These are phyloP conservation scores for Cucurbita moschata DNA, from an alignment of 306 rosid species.

Conservation along the genomic window DNA sequence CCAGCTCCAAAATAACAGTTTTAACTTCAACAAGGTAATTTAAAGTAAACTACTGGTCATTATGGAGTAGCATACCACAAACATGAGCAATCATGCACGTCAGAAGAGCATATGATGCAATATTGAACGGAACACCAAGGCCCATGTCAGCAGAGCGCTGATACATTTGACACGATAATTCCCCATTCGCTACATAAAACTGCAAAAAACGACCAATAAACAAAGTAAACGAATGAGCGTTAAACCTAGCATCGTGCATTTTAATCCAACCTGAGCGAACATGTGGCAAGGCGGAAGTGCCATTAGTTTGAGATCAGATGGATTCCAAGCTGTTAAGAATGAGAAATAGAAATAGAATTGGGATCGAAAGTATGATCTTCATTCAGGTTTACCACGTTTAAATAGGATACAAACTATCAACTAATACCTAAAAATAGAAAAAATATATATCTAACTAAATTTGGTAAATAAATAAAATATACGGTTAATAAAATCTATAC, in stretches of 20 bases:
- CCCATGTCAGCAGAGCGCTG: constrained; percentile 97
- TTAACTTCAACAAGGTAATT: background rate
- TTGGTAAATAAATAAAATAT: no score
- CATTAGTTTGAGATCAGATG: constrained; percentile 83
- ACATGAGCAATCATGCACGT: constrained; percentile 95
- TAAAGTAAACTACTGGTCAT: background rate
- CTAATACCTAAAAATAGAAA: no score
- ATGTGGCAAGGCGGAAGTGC: constrained; percentile 98
- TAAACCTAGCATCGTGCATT: background rate
- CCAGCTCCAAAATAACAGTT: background rate
- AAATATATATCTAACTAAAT: no score
- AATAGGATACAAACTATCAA: no score
- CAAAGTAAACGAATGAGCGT: background rate
- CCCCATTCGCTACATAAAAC: constrained; percentile 87
- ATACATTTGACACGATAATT: constrained; percentile 90
- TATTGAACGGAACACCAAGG: constrained; percentile 85
- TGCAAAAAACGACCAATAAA: constrained; percentile 16
- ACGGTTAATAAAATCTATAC: no score
- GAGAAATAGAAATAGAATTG: no score
- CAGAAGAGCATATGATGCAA: constrained; percentile 90
- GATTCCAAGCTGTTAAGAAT: no score
- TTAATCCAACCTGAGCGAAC: constrained; percentile 66
- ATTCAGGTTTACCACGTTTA: no score
- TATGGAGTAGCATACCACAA: constrained; percentile 57
- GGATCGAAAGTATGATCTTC: no score